Conservation (phyloP, 2,329 filamentous ascomycete species). For the Coccinonectria pachysandricola region DNA sequence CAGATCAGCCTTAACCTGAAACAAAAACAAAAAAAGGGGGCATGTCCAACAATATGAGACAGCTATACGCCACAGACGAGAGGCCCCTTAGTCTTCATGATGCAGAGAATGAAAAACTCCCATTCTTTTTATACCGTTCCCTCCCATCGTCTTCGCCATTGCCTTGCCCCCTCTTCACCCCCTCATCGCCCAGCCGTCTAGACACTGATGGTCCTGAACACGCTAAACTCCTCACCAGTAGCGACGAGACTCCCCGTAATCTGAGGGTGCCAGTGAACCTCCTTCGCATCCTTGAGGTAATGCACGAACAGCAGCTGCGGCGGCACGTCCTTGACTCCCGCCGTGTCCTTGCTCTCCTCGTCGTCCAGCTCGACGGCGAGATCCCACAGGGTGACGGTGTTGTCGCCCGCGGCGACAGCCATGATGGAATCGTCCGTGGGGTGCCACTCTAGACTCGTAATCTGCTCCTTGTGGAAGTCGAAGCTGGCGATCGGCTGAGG, state of each 20-base stretch:
- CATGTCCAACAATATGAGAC: no score
- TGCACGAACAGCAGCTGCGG: constrained; percentile 94
- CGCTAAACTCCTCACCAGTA: constrained; percentile 81
- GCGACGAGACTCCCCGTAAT: constrained; percentile 84
- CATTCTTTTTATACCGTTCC: no score
- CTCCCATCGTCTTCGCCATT: background rate
- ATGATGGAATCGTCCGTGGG: constrained; percentile 94
- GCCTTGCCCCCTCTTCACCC: background rate
- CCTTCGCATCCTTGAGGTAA: constrained; percentile 90
- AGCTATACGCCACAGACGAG: no score
- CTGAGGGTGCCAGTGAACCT: constrained; percentile 95
- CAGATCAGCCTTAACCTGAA: no score
- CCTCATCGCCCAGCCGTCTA: constrained; percentile 21
- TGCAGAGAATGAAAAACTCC: no score
- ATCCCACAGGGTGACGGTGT: constrained; percentile 94
- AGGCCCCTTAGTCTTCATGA: no score
- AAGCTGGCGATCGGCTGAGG: constrained; percentile 86
- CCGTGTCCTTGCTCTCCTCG: constrained; percentile 86
- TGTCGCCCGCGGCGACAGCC: constrained; percentile 82
- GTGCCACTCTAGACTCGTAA: constrained; percentile 95
- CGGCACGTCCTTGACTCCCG: constrained; percentile 79
- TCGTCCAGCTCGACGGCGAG: constrained; percentile 92
- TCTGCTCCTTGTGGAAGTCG: constrained; percentile 90
- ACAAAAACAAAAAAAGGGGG: no score
- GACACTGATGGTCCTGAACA: constrained; percentile 76